A percentile compares a stretch with the other conserved stretches of the same genome.
Conservation (phyloP, 2,329 filamentous ascomycete species). For the Pseudogymnoascus sp. region DNA sequence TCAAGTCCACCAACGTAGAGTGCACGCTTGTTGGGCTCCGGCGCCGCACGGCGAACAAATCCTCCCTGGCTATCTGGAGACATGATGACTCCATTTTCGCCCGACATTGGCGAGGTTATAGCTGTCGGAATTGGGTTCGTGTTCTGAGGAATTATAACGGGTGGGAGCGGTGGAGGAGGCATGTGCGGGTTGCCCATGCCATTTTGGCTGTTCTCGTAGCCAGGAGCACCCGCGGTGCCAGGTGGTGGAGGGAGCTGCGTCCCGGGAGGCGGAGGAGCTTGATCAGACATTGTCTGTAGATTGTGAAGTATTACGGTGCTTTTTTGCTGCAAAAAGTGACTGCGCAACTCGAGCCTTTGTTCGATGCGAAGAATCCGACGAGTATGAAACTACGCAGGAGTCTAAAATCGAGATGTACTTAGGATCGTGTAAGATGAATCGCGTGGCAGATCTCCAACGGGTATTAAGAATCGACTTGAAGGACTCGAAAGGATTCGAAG, state of each 20-base stretch:
- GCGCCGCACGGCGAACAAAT: conserved; percentile 81
- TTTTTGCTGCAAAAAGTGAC: conserved; percentile 3
- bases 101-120: conserved; percentile 79
- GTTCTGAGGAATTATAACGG: conserved; percentile 84
- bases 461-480: neutral
- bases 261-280: conserved; percentile 52
- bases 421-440: neutral
- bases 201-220: conserved; percentile 69
- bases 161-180: conserved; percentile 80
- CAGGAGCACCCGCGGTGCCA: conserved; percentile 60
- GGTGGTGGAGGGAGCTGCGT: conserved; percentile 63
- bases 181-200: conserved; percentile 69
- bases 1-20: conserved; percentile 94
- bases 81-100: conserved; percentile 59
- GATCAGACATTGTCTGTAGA: conserved; percentile 63
- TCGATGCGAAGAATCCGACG: conserved; percentile 1
- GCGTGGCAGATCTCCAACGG: neutral
- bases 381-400: conserved; percentile 6
- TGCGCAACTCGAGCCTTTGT: conserved; percentile 1
- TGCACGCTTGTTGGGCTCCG: conserved; percentile 96
- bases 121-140: conserved; percentile 91
- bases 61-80: conserved; percentile 77
- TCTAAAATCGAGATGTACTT: conserved; percentile 8
- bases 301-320: neutral
- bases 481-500: conserved; percentile 6